Evolutionary conservation across 225 moss, liverwort and hornwort genomes (phyloP), one percentile per base, ranked within the genome.

Genomic region (Ulota crispa): DNA sequence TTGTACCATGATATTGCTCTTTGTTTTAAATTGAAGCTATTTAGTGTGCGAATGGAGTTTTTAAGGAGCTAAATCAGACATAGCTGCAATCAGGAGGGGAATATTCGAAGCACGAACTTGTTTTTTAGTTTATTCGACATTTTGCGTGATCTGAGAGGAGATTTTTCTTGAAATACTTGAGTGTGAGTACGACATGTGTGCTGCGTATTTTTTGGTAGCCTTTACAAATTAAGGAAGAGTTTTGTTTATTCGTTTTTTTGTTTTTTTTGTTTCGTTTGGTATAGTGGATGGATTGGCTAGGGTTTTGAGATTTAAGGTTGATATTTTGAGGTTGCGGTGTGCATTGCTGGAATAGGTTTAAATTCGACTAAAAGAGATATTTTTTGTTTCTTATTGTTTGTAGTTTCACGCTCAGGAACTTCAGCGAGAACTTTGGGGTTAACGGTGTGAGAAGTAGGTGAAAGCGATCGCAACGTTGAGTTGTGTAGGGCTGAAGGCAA

Each of bases 371-470:
- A 10, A 21, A 20, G 26, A 56, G 56, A 37, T 55, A 12, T 63
- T 4, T 34, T 43, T 6, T 76, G 19, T 50, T 78, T 81, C 78
- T 84, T 7, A 81, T 20, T 81, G 37, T 68, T 4, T 79, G 70
- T 70, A 8, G 27, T 52, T 75, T 59, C 41, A 15, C 75, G 64
- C 16, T 21, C 82, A 85, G 88, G 79, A 76, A 39, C 59, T 75
- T 39, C 20, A 54, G 72, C 52, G 61, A 77, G 31, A 69, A 26
- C 63, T 66, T 59, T 24, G 77, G 81, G 84, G 47, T 70, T 30
- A 28, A 23, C 60, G 26, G 59, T 76, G 14, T 82, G 87, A 78
- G 55, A 57, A 74, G 4, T 62, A 72, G 78, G 80, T 81, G 54
- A 67, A 78, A 64, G 69, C 73, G 77, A 87, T 76, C 77, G 73